These are phyloP conservation scores for Hypomontagnella submonticulosa DNA, from an alignment of 495 filamentous ascomycete genomes.

Conservation along the genomic window DNA sequence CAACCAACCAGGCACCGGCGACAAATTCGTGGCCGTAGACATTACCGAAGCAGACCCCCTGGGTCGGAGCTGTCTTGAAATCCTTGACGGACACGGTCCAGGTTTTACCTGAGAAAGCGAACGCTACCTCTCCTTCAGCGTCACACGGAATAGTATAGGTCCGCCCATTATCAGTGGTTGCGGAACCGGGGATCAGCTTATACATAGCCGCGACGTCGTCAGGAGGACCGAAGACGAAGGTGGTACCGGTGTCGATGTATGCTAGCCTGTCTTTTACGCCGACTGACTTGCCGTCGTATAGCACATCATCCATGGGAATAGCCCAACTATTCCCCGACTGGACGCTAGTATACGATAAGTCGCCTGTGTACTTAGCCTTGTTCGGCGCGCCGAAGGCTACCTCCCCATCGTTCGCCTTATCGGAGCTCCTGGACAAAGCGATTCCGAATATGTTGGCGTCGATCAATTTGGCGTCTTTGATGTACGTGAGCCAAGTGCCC, in stretches of 20 bases:
- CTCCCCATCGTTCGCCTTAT: conserved; percentile 75
- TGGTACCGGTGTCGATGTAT: conserved; percentile 86
- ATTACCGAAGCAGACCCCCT: conserved; percentile 70
- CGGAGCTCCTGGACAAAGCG: conserved; percentile 69
- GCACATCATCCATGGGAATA: conserved; percentile 71
- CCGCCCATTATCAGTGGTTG: conserved; percentile 54
- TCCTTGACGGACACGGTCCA: conserved; percentile 75
- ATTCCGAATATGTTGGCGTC: conserved; percentile 74
- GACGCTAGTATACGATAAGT: conserved; percentile 70
- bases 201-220: conserved; percentile 73
- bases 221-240: conserved; percentile 74
- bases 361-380: conserved; percentile 69
- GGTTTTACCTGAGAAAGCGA: conserved; percentile 60
- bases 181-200: conserved; percentile 69
- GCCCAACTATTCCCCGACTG: conserved; percentile 66
- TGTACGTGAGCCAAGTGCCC: conserved; percentile 70
- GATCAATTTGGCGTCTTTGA: conserved; percentile 68
- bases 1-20: conserved; percentile 73
- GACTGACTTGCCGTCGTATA: conserved; percentile 65
- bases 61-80: conserved; percentile 66
- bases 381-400: conserved; percentile 81
- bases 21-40: conserved; percentile 65
- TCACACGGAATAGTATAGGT: conserved; percentile 77
- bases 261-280: conserved; percentile 64
- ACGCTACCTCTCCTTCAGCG: conserved; percentile 57